Evolutionary conservation across 805 yeast genomes (phyloP).

Genomic region (Candida suzukii): DNA sequence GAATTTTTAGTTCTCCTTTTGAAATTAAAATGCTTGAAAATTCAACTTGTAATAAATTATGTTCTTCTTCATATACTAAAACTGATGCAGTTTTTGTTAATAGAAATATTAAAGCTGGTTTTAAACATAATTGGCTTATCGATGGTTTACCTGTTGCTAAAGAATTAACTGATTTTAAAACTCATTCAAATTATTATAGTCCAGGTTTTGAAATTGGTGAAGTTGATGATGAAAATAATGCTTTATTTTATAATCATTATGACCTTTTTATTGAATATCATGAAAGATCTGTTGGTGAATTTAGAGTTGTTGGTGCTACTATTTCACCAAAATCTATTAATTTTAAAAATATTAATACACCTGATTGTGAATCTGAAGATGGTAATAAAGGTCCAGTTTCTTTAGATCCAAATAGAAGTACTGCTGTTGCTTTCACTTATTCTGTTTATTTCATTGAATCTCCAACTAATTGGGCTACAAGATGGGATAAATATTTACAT

Average conservation of each 20-base stretch:
- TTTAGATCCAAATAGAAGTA: constrained; percentile 42
- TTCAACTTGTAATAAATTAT: constrained; percentile 59
- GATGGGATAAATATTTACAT: constrained; percentile 96
- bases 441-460: constrained; percentile 69
- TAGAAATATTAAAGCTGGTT: constrained; percentile 74
- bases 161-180: constrained; percentile 45
- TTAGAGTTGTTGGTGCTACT: constrained; percentile 86
- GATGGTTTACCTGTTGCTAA: constrained; percentile 95
- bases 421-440: constrained; percentile 73
- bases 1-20: constrained; percentile 91
- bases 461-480: constrained; percentile 87
- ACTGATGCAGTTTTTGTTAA: constrained; percentile 71
- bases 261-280: constrained; percentile 80
- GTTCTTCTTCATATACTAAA: constrained; percentile 52
- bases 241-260: constrained; percentile 75
- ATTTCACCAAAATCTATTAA: constrained; percentile 59
- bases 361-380: constrained; percentile 13
- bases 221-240: constrained; percentile 44
- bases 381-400: constrained; percentile 29
- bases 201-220: constrained; percentile 77
- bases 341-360: constrained; percentile 9
- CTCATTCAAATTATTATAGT: constrained; percentile 60
- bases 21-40: constrained; percentile 71
- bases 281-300: constrained; percentile 54
- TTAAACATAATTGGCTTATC: constrained; percentile 84